Evolutionary conservation across 108 stramenopile species (phyloP).

Genomic region (Chaetoceros muelleri): DNA sequence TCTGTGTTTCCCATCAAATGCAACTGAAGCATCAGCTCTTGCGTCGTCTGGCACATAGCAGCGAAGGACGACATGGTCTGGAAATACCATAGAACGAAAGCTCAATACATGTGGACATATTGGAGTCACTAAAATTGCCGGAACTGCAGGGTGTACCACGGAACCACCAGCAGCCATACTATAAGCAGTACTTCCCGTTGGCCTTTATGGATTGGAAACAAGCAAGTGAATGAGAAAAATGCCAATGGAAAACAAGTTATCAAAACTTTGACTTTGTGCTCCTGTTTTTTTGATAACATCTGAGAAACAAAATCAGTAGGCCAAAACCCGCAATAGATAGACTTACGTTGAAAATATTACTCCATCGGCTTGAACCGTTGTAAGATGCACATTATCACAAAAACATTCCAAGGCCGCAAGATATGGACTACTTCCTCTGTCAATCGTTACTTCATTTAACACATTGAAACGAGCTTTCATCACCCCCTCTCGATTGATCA

Average conservation of each 20-base stretch:
- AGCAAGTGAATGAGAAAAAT: background rate
- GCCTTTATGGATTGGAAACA: slow-evolving; percentile 15
- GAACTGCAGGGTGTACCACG: slow-evolving; percentile 95
- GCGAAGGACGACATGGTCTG: slow-evolving; percentile 82
- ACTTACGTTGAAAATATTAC: slow-evolving; percentile 83
- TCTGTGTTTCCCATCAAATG: slow-evolving; percentile 92
- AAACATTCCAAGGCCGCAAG: slow-evolving; percentile 85
- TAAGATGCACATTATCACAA: slow-evolving; percentile 85
- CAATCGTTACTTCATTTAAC: slow-evolving; percentile 93
- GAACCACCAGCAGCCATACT: slow-evolving; percentile 92
- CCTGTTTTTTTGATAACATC: background rate
- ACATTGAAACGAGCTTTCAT: slow-evolving; percentile 67
- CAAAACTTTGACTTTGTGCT: background rate
- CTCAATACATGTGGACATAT: slow-evolving; percentile 94
- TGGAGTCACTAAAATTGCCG: slow-evolving; percentile 90
- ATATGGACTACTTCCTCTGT: slow-evolving; percentile 85
- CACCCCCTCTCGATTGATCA: slow-evolving; percentile 58
- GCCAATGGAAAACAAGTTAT: background rate
- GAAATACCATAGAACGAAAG: slow-evolving; percentile 93
- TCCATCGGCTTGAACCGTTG: slow-evolving; percentile 95
- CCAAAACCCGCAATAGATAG: background rate
- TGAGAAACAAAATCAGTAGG: background rate
- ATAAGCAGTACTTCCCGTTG: slow-evolving; percentile 95
- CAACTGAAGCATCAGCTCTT: slow-evolving; percentile 76
- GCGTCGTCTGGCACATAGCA: slow-evolving; percentile 83